Conservation (phyloP, 345 rosid species). For the Eucalyptus pauciflora region DNA sequence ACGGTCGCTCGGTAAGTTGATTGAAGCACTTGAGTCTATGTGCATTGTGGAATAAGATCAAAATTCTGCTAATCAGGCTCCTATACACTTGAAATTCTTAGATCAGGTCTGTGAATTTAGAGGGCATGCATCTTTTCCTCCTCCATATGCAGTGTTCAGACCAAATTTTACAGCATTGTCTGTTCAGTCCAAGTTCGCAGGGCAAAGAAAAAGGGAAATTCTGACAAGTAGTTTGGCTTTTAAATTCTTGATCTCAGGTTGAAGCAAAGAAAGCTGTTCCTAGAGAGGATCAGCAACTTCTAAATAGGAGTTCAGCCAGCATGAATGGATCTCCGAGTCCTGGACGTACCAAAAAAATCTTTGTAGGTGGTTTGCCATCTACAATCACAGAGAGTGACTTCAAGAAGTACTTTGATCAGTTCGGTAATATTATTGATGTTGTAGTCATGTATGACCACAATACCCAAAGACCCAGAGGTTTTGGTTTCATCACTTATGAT, state of each 20-base stretch:
- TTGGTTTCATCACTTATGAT: constrained; percentile 95
- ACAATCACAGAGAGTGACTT: constrained; percentile 63
- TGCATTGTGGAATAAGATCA: background rate
- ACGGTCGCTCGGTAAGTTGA: constrained; percentile 81
- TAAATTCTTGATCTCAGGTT: constrained; percentile 39
- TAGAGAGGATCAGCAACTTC: constrained; percentile 73
- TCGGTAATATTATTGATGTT: constrained; percentile 76
- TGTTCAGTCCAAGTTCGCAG: background rate
- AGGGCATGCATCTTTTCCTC: background rate
- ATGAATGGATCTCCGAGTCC: constrained; percentile 53
- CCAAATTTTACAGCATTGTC: background rate
- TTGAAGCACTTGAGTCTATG: background rate
- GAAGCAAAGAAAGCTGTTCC: constrained; percentile 98
- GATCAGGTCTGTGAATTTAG: background rate
- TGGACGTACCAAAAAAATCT: constrained; percentile 69
- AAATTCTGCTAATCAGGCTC: background rate
- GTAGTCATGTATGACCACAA: constrained; percentile 99
- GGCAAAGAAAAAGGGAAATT: background rate
- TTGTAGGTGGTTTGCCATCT: constrained; percentile 87
- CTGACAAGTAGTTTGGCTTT: background rate
- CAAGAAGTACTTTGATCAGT: constrained; percentile 79
- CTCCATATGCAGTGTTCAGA: background rate
- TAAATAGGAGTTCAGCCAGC: constrained; percentile 35
- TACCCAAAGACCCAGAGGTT: constrained; percentile 97
- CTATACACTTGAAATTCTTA: background rate